phyloP scores from a whole-genome alignment of 2,329 filamentous ascomycete genomes.

The Pseudocercospora fuligena region DNA sequence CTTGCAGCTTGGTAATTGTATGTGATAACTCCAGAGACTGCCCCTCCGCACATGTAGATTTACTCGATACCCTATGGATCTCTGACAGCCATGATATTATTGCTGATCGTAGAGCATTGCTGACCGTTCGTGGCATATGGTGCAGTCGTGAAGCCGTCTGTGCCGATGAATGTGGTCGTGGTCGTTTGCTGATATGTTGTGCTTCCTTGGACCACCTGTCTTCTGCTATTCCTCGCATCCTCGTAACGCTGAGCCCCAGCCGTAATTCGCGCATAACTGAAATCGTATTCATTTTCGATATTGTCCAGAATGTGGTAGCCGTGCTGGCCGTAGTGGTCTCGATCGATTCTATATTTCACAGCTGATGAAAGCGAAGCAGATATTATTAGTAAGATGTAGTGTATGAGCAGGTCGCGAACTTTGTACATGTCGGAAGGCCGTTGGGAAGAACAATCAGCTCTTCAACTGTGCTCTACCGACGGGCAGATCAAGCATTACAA shows the following conservation, averaged over 20 bases:
- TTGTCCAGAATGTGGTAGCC: not conserved
- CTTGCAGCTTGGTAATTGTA: not conserved
- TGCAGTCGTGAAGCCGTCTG: slow-evolving; percentile 6
- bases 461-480: no score
- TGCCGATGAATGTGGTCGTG: not conserved
- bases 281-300: not conserved
- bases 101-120: slow-evolving; percentile 4
- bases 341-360: no score
- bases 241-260: not conserved
- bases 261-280: not conserved
- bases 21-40: not conserved
- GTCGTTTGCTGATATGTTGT: slow-evolving; percentile 5
- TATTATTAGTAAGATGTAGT: no score
- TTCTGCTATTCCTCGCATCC: not conserved
- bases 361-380: no score
- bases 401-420: no score
- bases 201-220: slow-evolving; percentile 5
- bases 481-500: no score
- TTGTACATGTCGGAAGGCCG: no score
- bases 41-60: slow-evolving; percentile 6
- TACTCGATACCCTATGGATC: not conserved
- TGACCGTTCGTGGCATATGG: slow-evolving; percentile 13
- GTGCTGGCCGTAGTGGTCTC: no score
- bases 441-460: no score
- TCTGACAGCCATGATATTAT: slow-evolving; percentile 1